phyloP scores from a whole-genome alignment of 2,329 filamentous ascomycete species.

The Diaporthe ilicicola region DNA sequence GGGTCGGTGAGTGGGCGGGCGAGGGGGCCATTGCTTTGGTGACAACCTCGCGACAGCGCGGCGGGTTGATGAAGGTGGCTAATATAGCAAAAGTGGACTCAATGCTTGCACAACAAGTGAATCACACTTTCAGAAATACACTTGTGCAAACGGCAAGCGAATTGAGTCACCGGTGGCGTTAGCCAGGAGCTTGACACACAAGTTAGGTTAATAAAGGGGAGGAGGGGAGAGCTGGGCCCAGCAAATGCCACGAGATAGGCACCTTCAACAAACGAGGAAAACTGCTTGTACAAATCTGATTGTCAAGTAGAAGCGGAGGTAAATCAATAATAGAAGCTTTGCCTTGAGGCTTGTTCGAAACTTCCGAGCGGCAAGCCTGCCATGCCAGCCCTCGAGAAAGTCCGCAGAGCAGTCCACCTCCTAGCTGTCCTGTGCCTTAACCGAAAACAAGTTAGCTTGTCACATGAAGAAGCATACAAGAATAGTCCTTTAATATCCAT shows the following conservation, averaged over 20 bases:
- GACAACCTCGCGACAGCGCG: neutral
- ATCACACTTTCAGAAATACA: neutral
- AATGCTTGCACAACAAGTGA: accelerated
- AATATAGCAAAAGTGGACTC: neutral
- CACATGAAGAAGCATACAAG: neutral
- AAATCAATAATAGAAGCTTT: accelerated
- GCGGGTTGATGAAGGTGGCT: neutral
- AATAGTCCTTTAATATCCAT: neutral
- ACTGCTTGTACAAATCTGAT: neutral
- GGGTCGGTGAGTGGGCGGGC: neutral
- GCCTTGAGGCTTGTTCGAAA: neutral
- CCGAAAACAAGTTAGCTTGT: neutral
- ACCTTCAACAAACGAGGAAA: no score
- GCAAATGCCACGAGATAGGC: neutral
- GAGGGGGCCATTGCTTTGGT: neutral
- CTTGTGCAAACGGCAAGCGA: neutral
- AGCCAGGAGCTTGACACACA: neutral
- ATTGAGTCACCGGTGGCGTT: neutral
- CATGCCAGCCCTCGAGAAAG: neutral
- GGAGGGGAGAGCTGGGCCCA: no score
- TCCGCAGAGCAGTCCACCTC: neutral
- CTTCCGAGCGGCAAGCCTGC: neutral
- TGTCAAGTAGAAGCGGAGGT: neutral
- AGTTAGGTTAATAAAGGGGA: no score
- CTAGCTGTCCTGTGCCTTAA: neutral